Evolutionary conservation across 176 grass and related monocot genomes (phyloP).

Genomic region (Rhynchospora tenuis): DNA sequence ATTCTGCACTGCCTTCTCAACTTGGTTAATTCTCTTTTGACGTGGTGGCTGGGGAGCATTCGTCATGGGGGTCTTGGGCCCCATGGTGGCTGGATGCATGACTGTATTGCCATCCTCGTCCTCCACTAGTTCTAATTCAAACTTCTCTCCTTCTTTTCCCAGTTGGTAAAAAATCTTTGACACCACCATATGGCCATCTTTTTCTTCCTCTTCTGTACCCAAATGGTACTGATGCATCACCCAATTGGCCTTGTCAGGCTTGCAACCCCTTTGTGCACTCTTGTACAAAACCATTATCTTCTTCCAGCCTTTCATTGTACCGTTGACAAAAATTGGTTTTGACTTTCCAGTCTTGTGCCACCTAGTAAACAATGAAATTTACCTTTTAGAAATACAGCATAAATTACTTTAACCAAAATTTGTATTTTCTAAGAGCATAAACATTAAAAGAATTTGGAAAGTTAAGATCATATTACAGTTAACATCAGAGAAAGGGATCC

Average conservation of each 20-base stretch:
- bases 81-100: slow-evolving; percentile 31
- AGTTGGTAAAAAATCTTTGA: slow-evolving; percentile 71
- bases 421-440: neutral
- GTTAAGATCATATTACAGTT: neutral
- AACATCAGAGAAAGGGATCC: neutral
- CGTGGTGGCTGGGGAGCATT: slow-evolving; percentile 41
- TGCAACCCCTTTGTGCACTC: slow-evolving; percentile 37
- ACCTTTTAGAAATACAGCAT: neutral
- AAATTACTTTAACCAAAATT: neutral
- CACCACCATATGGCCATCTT: slow-evolving; percentile 55
- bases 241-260: slow-evolving; percentile 62
- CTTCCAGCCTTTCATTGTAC: slow-evolving; percentile 74
- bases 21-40: slow-evolving; percentile 29
- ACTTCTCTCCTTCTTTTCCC: slow-evolving; percentile 33
- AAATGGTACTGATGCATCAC: slow-evolving; percentile 94
- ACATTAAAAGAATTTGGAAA: neutral
- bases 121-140: slow-evolving; percentile 23
- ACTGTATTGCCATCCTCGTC: slow-evolving; percentile 21
- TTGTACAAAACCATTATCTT: slow-evolving; percentile 93
- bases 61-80: slow-evolving; percentile 71
- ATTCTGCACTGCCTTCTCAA: slow-evolving; percentile 26
- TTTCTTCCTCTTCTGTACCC: slow-evolving; percentile 60
- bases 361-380: slow-evolving; percentile 21
- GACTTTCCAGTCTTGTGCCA: slow-evolving; percentile 94
- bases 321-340: slow-evolving; percentile 45